Base-by-base conservation (phyloP, 768 basidiomycete species). In the Lactarius tabidus region DNA sequence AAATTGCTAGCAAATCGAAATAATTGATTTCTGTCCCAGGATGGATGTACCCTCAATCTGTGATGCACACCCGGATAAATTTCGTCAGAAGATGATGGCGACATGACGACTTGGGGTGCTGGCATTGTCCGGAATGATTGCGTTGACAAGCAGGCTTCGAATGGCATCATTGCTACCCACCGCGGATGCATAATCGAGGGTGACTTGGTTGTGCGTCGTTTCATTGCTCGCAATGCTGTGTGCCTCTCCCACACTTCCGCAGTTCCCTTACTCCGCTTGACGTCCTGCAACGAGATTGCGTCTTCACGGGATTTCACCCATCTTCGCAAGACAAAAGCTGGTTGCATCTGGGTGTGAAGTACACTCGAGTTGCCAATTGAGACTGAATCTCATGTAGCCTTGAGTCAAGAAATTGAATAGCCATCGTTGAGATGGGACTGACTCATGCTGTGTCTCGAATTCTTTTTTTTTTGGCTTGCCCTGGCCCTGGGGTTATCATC, bases 311-410 rank as follows among this genome's bases (percentile, higher is more conserved):
- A 74, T 26, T 59, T 71, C 3, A 72, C 70, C 63, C 74, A 2
- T 72, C 79, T 51, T 26, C 14, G 26, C 23, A 51, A 51, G 39
- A 71, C 78, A 70, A n/a, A 69, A 58, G 23, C 62, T 69, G 69
- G 83, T 76, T 59, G 74, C 70, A 80, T 88, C 62, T 82, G 80
- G 62, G 79, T 88, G 12, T 70, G 74, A 43, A 79, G 84, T 4
- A 86, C 85, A 0, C 76, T 89, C 43, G 85, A 88, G 69, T 72
- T 89, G 88, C 87, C 0, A 78, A 75, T 2, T 87, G 87, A 3
- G 87, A 90, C 71, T 78, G 85, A 64, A 81, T 87, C 68, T 84
- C 85, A 43, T 84, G 45, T 84, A 81, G 77, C 65, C 74, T 2
- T 88, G 88, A 72, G 82, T 87, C 71, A 88, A 87, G 31, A 54